Conservation (phyloP, 2,329 filamentous ascomycete species). For the Verticillium klebahnii region DNA sequence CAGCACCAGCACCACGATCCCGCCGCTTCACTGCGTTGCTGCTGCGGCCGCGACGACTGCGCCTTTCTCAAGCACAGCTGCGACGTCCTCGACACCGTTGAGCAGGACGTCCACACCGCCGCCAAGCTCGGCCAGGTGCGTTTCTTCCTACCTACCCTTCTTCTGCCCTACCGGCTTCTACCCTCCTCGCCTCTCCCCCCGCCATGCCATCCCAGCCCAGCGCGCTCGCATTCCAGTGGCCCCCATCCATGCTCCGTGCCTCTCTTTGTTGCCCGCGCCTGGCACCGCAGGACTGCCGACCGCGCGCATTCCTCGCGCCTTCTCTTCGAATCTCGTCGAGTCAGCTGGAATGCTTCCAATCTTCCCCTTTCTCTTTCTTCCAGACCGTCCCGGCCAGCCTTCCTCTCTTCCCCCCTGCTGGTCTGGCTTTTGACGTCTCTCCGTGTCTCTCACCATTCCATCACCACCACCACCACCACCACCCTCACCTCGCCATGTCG, state of each 20-base stretch:
- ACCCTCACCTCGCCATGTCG: background rate
- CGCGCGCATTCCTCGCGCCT: background rate
- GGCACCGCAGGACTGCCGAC: background rate
- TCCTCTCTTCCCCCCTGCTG: background rate
- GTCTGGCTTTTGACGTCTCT: background rate
- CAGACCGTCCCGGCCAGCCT: background rate
- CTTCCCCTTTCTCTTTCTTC: background rate
- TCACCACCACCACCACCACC: background rate
- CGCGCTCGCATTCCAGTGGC: background rate
- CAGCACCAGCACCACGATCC: constrained; percentile 12
- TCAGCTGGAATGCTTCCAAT: constrained; percentile 1
- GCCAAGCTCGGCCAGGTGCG: constrained; percentile 89
- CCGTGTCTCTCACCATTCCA: background rate
- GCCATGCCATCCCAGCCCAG: constrained; percentile 4
- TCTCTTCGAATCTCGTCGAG: background rate
- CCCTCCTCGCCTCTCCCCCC: constrained; percentile 16
- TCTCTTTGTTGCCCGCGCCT: background rate
- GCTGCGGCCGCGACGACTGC: constrained; percentile 79
- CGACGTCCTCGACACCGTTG: constrained; percentile 70
- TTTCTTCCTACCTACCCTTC: constrained; percentile 21
- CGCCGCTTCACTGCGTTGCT: constrained; percentile 56
- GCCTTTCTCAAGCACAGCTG: constrained; percentile 78
- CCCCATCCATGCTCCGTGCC: background rate
- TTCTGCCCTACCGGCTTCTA: constrained; percentile 4
- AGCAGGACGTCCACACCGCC: constrained; percentile 82